Evolutionary conservation across 2,329 filamentous ascomycete species (phyloP), one percentile per base, ranked within the genome.

Genomic region (Cladosporium sp.): DNA sequence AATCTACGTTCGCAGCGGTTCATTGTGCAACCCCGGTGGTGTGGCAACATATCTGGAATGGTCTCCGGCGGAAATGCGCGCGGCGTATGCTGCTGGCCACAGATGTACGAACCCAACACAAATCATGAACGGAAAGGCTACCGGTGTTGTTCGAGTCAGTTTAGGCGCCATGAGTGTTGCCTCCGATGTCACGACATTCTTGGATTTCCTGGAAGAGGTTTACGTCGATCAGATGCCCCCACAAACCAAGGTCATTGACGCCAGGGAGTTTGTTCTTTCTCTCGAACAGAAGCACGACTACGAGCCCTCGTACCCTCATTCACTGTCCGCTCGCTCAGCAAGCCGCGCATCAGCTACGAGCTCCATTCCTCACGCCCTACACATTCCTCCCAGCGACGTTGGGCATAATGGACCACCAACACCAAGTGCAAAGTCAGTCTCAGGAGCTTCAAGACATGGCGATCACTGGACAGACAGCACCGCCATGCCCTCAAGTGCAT

Each of bases 1-100:
- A 6, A 78, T 86, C 48, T 84, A 79, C 56, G 71, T 86, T 27
- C 73, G 83, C 40, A 80, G 79, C 46, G 83, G 83, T 19, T 71
- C 70, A 3, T 62, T 79, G 20, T 80, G 76, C 61, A 79, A 80
- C 55, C 76, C 77, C 2, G 77, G 75, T 12, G 77, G 74, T 36
- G 69, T 75, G 49, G 70, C 73, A 2, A 64, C 62, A 5, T 71
- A 71, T 40, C 66, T 75, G 0, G 62, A 75, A 8, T 77, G 82
- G 56, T 73, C 76, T 25, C 71, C 75, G 0, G 73, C 72, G 64
- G 78, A 83, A 59, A 72, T 83, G 58, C 71, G 77, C 53, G 69
- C 72, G 3, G 76, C 79, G 13, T 77, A 76, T 50, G 76, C 75
- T 1, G 72, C 73, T 3, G 81, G 82, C 0, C 78, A 83, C 62